Percentiles rank a stretch among this genome's conserved stretches.
Conservation (phyloP, 495 filamentous ascomycete genomes). For the Podospora australis region DNA sequence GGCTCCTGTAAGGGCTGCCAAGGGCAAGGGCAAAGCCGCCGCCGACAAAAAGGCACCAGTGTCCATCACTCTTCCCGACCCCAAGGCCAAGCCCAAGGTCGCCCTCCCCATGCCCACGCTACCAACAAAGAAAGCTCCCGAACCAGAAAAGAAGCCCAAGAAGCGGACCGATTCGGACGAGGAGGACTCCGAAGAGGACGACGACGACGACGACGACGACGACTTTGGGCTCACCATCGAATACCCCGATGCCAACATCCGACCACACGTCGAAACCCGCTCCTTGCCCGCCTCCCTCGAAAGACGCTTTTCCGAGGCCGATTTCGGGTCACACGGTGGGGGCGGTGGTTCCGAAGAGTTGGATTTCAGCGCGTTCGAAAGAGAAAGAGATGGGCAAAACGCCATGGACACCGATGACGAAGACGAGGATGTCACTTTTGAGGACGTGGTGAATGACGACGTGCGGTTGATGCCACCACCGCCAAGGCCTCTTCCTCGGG, state of each 20-base stretch:
- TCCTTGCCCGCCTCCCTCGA: not conserved
- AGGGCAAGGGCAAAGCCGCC: conserved; percentile 17
- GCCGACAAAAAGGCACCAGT: conserved; percentile 19
- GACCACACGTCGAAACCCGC: not conserved
- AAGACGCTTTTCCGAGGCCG: not conserved
- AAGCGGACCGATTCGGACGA: conserved; percentile 30
- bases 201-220: conserved; percentile 29
- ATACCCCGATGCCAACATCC: conserved; percentile 6
- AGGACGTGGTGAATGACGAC: not conserved
- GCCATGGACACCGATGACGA: not conserved
- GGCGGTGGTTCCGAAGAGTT: not conserved
- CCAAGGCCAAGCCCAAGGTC: not conserved
- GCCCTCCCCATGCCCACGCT: conserved; percentile 11
- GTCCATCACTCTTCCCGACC: conserved; percentile 21
- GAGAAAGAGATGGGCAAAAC: not conserved
- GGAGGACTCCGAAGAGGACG: conserved; percentile 32
- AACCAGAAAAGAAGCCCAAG: conserved; percentile 19
- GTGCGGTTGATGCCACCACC: too few relatives aligned
- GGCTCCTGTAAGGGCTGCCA: too few relatives aligned
- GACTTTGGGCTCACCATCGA: conserved; percentile 7
- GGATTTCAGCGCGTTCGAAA: not conserved
- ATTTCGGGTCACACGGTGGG: not conserved
- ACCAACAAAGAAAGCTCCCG: too few relatives aligned
- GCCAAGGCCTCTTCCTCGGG: not conserved
- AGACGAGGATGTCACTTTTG: conserved; percentile 6